phyloP scores from a whole-genome alignment of 2,329 filamentous ascomycete genomes.

The Aspergillus glaucus region DNA sequence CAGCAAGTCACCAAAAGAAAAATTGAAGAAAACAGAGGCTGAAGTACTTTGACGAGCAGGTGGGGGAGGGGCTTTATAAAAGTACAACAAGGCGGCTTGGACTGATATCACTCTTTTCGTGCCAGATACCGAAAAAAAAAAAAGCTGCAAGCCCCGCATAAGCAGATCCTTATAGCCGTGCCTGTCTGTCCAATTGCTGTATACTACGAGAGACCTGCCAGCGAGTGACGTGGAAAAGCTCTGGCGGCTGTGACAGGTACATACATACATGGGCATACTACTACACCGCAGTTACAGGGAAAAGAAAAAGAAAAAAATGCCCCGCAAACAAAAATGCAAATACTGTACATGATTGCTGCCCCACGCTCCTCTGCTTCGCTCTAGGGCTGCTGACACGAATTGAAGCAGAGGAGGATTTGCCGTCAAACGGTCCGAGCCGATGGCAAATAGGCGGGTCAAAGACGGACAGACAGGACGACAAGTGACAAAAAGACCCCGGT shows the following conservation, averaged over 20 bases:
- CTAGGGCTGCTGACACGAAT: constrained; percentile 8
- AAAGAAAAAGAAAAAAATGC: not conserved
- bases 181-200: too few species aligned
- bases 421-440: constrained; percentile 24
- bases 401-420: constrained; percentile 8
- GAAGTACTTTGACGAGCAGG: constrained; percentile 9
- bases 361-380: constrained; percentile 1
- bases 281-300: constrained; percentile 1
- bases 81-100: constrained; percentile 12
- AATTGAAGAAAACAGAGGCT: constrained; percentile 10
- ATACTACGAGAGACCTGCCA: not conserved
- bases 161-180: not conserved
- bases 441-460: constrained; percentile 13
- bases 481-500: constrained; percentile 13
- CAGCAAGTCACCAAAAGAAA: constrained; percentile 4
- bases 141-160: constrained; percentile 20
- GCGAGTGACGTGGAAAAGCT: constrained; percentile 27
- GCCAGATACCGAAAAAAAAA: constrained; percentile 1
- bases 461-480: constrained; percentile 13
- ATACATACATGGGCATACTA: constrained; percentile 2
- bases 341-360: not conserved
- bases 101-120: constrained; percentile 20
- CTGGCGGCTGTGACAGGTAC: constrained; percentile 23
- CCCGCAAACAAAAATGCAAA: not conserved
- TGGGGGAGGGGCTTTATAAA: constrained; percentile 8